Percentiles rank a stretch among this genome's conserved stretches.
phyloP scores from a whole-genome alignment of 768 basidiomycete genomes.

The Pleurotus ostreatus region DNA sequence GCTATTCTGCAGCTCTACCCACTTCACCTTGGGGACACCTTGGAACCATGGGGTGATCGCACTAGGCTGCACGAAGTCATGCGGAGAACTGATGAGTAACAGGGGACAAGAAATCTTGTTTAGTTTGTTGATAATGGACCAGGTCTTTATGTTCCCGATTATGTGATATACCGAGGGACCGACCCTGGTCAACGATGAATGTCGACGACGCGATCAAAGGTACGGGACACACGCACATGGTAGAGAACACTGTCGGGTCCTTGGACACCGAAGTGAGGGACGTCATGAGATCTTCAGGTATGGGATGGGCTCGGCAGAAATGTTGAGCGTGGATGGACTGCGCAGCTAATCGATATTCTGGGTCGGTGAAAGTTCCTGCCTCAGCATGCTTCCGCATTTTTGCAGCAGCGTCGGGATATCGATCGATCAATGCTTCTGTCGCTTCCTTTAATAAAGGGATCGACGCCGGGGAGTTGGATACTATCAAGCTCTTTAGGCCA shows the following conservation, averaged over 20 bases:
- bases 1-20: conserved; percentile 29
- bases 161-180: conserved; percentile 32
- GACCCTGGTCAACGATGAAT: conserved; percentile 19
- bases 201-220: too few species aligned
- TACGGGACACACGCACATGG: conserved; percentile 24
- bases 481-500: conserved; percentile 31
- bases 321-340: conserved; percentile 27
- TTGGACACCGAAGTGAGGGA: conserved; percentile 20
- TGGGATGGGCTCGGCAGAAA: conserved; percentile 25
- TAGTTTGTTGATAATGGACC: conserved; percentile 18
- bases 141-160: conserved; percentile 17
- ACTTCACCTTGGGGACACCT: conserved; percentile 28
- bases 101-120: conserved; percentile 18
- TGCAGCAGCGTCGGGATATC: neutral
- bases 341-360: conserved; percentile 29
- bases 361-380: neutral
- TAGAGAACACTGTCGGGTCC: conserved; percentile 27
- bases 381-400: neutral
- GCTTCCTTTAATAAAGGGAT: conserved; percentile 19
- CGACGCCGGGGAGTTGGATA: conserved; percentile 27
- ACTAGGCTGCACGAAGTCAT: conserved; percentile 18
- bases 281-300: conserved; percentile 27
- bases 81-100: conserved; percentile 18
- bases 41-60: conserved; percentile 17
- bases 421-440: neutral